A percentile compares a stretch with the other conserved stretches of the same genome.
phyloP scores from a whole-genome alignment of 148 eudicot genomes.

The Arctostaphylos glauca region DNA sequence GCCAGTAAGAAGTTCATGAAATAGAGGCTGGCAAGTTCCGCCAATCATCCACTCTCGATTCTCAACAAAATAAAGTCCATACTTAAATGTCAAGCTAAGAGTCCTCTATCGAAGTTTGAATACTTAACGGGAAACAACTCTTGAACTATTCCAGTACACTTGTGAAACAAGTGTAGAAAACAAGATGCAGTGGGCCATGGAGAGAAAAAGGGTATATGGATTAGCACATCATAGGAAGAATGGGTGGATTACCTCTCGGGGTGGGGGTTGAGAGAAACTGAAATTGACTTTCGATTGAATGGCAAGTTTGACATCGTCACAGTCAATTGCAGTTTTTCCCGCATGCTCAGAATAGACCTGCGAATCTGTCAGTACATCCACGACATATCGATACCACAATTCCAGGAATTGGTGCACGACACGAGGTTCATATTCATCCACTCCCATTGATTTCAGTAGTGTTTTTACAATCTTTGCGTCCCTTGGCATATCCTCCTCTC shows the following conservation, averaged over 20 bases:
- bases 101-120: not conserved
- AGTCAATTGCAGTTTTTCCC: constrained; percentile 67
- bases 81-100: not conserved
- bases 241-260: constrained; percentile 66
- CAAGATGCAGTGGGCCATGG: not conserved
- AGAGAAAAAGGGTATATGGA: not conserved
- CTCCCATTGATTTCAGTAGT: constrained; percentile 86
- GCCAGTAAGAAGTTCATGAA: not conserved
- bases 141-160: not conserved
- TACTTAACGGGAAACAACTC: not conserved
- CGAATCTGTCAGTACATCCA: constrained; percentile 81
- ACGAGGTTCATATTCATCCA: constrained; percentile 86
- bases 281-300: constrained; percentile 85
- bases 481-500: constrained; percentile 77
- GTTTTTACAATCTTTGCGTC: constrained; percentile 89
- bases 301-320: constrained; percentile 84
- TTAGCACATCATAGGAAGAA: not conserved
- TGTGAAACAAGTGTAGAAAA: not conserved
- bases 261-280: constrained; percentile 99
- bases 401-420: constrained; percentile 87
- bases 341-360: constrained; percentile 98
- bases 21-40: not conserved
- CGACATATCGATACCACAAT: constrained; percentile 82
- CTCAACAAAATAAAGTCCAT: not conserved
- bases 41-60: not conserved